A percentile compares a stretch with the other conserved stretches of the same genome.
Conservation (phyloP, 768 basidiomycete species). For the Suillus placidus region DNA sequence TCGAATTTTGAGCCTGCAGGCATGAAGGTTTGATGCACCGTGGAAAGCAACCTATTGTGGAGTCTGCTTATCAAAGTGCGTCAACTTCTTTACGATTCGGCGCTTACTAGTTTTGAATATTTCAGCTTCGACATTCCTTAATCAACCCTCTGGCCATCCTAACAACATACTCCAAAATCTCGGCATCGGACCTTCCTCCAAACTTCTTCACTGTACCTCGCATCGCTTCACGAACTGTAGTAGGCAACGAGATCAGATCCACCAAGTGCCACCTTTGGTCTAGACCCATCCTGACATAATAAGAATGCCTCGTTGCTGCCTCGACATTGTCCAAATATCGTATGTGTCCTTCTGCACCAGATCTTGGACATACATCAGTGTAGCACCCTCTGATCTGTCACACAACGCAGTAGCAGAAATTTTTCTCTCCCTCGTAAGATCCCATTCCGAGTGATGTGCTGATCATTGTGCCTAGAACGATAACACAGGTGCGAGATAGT, state of each 20-base stretch:
- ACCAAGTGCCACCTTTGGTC: conserved; percentile 11
- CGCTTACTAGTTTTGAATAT: not conserved
- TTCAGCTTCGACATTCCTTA: conserved; percentile 84
- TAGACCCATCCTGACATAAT: conserved; percentile 83
- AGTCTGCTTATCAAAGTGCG: not conserved
- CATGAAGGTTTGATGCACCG: not conserved
- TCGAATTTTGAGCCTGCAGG: not conserved
- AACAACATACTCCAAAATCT: conserved; percentile 62
- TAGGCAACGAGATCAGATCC: conserved; percentile 63
- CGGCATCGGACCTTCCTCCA: conserved; percentile 54
- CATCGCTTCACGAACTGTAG: conserved; percentile 75
- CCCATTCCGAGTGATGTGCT: conserved; percentile 77
- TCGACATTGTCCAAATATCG: conserved; percentile 68
- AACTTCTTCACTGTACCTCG: conserved; percentile 47
- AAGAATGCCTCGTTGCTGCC: conserved; percentile 60
- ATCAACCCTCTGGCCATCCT: conserved; percentile 64
- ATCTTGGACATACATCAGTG: conserved; percentile 87
- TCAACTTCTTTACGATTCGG: not conserved
- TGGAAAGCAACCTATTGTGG: not conserved
- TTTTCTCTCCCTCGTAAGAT: conserved; percentile 39
- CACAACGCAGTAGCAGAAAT: conserved; percentile 58
- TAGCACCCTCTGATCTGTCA: conserved; percentile 72
- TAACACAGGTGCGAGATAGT: not conserved
- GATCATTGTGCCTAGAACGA: conserved; percentile 57
- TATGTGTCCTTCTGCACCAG: conserved; percentile 68